Evolutionary conservation across 441 rosid genomes (phyloP).

Genomic region (Mallotus repandus): DNA sequence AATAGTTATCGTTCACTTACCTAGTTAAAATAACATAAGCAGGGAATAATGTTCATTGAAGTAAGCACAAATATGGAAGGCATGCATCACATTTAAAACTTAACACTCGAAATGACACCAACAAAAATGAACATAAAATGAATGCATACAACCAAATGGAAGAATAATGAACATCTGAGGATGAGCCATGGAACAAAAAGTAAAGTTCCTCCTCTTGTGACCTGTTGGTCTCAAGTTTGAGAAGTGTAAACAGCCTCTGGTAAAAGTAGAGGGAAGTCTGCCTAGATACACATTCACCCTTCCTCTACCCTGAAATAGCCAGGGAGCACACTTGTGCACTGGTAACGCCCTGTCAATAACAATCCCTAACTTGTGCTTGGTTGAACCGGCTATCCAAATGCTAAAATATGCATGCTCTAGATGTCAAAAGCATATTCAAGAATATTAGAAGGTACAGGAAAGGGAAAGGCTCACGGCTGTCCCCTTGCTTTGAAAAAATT

Average conservation of each 20-base stretch:
- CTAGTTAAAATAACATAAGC: background rate
- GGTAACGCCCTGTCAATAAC: background rate
- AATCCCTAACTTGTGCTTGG: background rate
- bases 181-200: too few relatives aligned
- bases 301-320: too few relatives aligned
- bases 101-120: background rate
- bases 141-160: background rate
- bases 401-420: conserved; percentile 3
- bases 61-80: background rate
- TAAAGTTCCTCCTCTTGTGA: too few relatives aligned
- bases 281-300: too few relatives aligned
- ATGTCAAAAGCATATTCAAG: background rate
- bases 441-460: background rate
- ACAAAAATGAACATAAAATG: background rate
- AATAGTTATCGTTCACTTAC: conserved; percentile 2
- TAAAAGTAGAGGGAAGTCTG: too few relatives aligned
- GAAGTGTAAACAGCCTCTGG: too few relatives aligned
- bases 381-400: background rate
- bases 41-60: background rate
- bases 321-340: too few relatives aligned
- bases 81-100: background rate
- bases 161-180: too few relatives aligned
- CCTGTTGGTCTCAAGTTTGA: too few relatives aligned
- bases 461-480: too few relatives aligned
- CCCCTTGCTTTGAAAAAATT: background rate